Evolutionary conservation across 805 yeast species (phyloP), one percentile per base, ranked within the genome.

Genomic region (Metschnikowia colocasiae): DNA sequence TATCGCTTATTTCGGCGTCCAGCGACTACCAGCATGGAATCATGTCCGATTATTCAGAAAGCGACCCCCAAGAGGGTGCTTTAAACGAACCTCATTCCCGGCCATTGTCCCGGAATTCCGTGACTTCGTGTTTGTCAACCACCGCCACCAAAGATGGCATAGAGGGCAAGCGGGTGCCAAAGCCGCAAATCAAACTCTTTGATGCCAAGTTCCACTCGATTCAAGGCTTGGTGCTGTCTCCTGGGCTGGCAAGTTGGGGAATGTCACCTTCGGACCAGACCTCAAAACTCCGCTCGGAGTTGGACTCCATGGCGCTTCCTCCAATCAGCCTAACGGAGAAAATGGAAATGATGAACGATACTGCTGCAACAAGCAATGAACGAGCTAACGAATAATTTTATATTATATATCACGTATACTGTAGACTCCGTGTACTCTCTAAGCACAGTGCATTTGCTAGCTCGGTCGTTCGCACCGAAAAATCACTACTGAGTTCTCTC

Each of bases 101-200:
- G 37, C 84, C 85, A 0, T 58, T 79, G 18, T 82, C 87, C 0
- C 71, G 87, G 41, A 75, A 77, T 39, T 80, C 85, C 20, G 76
- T 78, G 16, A 80, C 86, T 0, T 81, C 87, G 1, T 83, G 86
- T 29, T 60, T 83, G n/a, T 82, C 88, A 0, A 81, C 83, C 33
- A 82, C 85, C 4, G 89, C 89, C 19, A 82, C 87, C 15, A 83
- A 84, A 55, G 89, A 84, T 60, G 89, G 90, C 0, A 62, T 83
- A 3, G 87, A 83, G 58, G 90, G 90, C 4, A 65, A 82, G 40
- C 60, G 59, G 23, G 72, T 73, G 0, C 72, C 71, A 5, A 63
- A 65, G n/a, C 59, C 64, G 2, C 71, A 66, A 49, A 63, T 72
- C 37, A 44, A 30, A 33, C 15, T 16, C 25, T 38, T 22, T 8